Base-by-base conservation (phyloP, 73 alveolate species). In the Uronychia setigera region DNA sequence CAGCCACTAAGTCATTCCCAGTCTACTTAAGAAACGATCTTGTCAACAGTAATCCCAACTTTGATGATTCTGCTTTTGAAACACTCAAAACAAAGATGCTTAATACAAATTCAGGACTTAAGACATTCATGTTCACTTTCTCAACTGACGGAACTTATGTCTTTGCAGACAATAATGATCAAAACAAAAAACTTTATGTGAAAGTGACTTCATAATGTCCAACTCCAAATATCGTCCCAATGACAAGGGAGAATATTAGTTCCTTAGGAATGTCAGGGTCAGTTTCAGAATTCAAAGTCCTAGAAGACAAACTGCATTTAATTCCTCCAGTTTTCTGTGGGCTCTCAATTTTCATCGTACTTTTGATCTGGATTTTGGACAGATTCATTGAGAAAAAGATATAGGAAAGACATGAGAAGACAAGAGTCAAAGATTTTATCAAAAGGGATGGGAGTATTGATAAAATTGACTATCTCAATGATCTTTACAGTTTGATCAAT, bases 401-500 rank as follows among this genome's bases (percentile, higher is more conserved):
- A n/a, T 77, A 80, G 58, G 77, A 35, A 32, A 75, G 80, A 46
- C 58, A 35, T 26, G 87, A 88, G 74, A 32, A 28, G 0, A 80
- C 33, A 29, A 80, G 31, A 29, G 58, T 28, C 78, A 80, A 58
- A 59, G 86, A 81, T n/a, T 88, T 88, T 79, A 75, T 75, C 59
- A 88, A 84, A 29, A 87, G 33, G 33, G 93, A 88, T 30, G 93
- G 93, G 0, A 60, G 59, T 29, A 79, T 88, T 26, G 93, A 88
- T 31, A 81, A 84, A 58, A 80, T 46, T 46, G 81, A 88, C 30
- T 88, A 88, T 33, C 78, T 88, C 46, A 58, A 86, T 28, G 93
- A 88, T 58, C 80, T 88, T 26, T 88, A 88, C 80, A 74, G 79
- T 31, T 46, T 88, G 11, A 88, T 88, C 59, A 88, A 88, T 33